A percentile compares a stretch with the other conserved stretches of the same genome.
These are phyloP conservation scores for Brettanomyces anomalus DNA, from an alignment of 805 yeast species.

Conservation along the genomic window DNA sequence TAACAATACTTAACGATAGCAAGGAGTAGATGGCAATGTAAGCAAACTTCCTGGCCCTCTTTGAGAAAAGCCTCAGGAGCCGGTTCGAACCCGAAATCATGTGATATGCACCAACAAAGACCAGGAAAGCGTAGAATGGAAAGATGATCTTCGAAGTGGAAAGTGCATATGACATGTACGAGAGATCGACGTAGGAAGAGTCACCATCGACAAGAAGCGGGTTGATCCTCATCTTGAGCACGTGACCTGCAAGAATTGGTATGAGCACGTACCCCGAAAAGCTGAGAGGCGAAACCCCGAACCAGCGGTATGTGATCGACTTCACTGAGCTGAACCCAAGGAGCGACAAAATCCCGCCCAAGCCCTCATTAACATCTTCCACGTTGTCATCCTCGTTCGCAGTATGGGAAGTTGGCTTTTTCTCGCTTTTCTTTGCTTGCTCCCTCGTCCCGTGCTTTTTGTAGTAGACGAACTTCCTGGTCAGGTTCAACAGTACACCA, in stretches of 20 bases:
- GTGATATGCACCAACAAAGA: slow-evolving; percentile 41
- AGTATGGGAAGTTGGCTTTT: slow-evolving; percentile 4
- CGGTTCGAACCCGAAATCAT: slow-evolving; percentile 42
- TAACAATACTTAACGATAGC: slow-evolving; percentile 28
- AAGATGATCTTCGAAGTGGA: slow-evolving; percentile 4
- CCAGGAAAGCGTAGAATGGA: neutral
- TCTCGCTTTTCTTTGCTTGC: slow-evolving; percentile 4
- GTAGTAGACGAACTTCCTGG: slow-evolving; percentile 25
- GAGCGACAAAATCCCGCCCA: slow-evolving; percentile 53
- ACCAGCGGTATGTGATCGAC: slow-evolving; percentile 32
- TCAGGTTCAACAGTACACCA: slow-evolving; percentile 39
- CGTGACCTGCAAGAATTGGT: slow-evolving; percentile 38
- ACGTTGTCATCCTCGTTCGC: slow-evolving; percentile 13
- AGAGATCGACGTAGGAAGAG: slow-evolving; percentile 44
- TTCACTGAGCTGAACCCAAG: slow-evolving; percentile 46
- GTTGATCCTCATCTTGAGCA: slow-evolving; percentile 33
- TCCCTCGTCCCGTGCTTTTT: slow-evolving; percentile 16
- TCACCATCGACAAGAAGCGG: slow-evolving; percentile 60
- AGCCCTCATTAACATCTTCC: slow-evolving; percentile 38
- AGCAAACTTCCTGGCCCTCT: slow-evolving; percentile 34
- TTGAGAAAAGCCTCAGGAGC: slow-evolving; percentile 32
- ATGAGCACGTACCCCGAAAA: slow-evolving; percentile 51
- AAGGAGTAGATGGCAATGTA: slow-evolving; percentile 31
- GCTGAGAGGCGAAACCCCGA: slow-evolving; percentile 48
- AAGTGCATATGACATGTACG: slow-evolving; percentile 38